Evolutionary conservation across 169 alveolate genomes (phyloP).

Genomic region (Cryptosporidium ubiquitum): DNA sequence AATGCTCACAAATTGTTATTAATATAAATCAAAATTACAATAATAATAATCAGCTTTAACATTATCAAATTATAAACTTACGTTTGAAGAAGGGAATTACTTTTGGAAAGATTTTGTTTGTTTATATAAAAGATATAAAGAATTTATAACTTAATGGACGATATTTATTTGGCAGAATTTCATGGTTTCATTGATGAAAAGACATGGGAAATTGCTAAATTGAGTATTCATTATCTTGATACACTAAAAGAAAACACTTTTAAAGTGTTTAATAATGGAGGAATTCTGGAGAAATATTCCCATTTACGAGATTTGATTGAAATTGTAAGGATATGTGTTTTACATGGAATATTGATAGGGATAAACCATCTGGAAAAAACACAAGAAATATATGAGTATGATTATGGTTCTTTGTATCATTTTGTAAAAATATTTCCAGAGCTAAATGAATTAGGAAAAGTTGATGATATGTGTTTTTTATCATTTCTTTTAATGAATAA

Average conservation of each 20-base stretch:
- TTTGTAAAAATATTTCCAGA: slow-evolving; percentile 72
- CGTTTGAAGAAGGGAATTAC: not conserved
- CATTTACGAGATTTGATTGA: slow-evolving; percentile 64
- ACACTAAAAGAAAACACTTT: not conserved
- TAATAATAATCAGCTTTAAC: no score
- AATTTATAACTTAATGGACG: slow-evolving; percentile 34
- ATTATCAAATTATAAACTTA: no score
- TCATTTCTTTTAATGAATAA: slow-evolving; percentile 52
- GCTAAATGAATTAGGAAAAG: slow-evolving; percentile 22
- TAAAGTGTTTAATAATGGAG: slow-evolving; percentile 10
- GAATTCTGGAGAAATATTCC: slow-evolving; percentile 37
- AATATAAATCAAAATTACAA: no score
- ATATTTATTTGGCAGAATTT: slow-evolving; percentile 67
- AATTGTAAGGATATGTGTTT: slow-evolving; percentile 36
- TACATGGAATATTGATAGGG: slow-evolving; percentile 64
- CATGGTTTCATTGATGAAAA: slow-evolving; percentile 71
- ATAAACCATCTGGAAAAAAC: not conserved
- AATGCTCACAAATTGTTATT: not conserved
- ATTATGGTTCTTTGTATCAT: slow-evolving; percentile 36
- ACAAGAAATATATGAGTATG: not conserved
- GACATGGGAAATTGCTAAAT: slow-evolving; percentile 42
- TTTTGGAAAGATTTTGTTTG: not conserved
- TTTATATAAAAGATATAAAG: no score
- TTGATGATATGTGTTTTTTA: slow-evolving; percentile 72
- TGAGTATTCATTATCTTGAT: slow-evolving; percentile 42